Conservation (phyloP, 495 filamentous ascomycete species). For the Articulospora tetracladia region DNA sequence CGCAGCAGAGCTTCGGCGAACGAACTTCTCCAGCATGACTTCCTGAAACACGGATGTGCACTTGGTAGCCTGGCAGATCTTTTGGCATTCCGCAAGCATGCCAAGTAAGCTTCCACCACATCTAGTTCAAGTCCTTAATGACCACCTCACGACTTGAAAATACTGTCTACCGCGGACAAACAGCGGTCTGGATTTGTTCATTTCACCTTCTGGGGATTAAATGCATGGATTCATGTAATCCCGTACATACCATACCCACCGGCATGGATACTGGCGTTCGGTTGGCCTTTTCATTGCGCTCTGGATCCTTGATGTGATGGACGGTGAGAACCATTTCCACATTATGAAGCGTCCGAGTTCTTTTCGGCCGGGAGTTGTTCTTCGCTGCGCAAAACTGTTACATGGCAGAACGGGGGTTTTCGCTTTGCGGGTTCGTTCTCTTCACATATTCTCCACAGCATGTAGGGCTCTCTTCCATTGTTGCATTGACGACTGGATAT, state of each 20-base stretch:
- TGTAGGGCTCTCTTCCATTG: neutral
- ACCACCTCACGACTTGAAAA: neutral
- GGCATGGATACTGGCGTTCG: constrained; percentile 21
- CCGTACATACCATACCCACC: constrained; percentile 12
- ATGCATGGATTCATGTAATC: constrained; percentile 17
- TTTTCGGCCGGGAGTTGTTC: neutral
- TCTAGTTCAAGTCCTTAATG: constrained; percentile 2
- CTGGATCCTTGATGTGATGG: constrained; percentile 9
- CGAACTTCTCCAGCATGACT: constrained; percentile 79
- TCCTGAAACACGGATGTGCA: constrained; percentile 74
- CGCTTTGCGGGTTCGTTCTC: constrained; percentile 1
- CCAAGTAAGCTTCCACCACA: constrained; percentile 18
- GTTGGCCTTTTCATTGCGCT: constrained; percentile 5
- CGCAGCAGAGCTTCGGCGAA: constrained; percentile 87
- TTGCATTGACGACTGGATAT: constrained; percentile 1
- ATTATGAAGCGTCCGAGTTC: constrained; percentile 1
- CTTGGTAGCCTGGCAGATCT: constrained; percentile 78
- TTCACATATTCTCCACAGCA: neutral
- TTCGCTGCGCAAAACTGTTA: neutral
- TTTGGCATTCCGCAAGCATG: constrained; percentile 57
- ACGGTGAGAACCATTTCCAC: constrained; percentile 1
- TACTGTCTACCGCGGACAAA: neutral
- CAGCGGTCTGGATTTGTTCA: constrained; percentile 8
- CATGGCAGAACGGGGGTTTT: neutral
- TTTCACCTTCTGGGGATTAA: constrained; percentile 9